These are phyloP conservation scores for Stagonosporopsis tanaceti DNA, from an alignment of 2,329 filamentous ascomycete species.

Conservation along the genomic window DNA sequence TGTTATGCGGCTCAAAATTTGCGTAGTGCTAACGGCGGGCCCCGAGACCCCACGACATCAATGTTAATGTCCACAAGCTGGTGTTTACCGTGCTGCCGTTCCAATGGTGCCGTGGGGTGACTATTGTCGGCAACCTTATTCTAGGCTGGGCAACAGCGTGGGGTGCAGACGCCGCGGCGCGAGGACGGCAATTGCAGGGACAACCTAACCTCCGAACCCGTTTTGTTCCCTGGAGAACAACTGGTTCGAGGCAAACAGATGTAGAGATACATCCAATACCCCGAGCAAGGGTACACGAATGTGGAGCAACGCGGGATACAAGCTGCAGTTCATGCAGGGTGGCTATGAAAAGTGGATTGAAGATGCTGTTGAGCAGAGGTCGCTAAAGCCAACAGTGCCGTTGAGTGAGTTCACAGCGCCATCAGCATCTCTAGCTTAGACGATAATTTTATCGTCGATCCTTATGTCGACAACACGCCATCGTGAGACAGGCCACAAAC, in stretches of 20 bases:
- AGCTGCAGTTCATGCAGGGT: conserved; percentile 15
- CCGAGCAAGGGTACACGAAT: conserved; percentile 8
- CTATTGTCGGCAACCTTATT: conserved; percentile 2
- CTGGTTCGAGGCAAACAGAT: neutral
- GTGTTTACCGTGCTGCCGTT: neutral
- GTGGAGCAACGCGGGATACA: neutral
- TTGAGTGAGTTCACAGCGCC: conserved; percentile 18
- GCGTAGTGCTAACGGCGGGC: conserved; percentile 13
- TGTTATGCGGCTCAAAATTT: conserved; percentile 17
- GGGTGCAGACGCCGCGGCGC: conserved; percentile 15
- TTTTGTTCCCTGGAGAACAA: neutral
- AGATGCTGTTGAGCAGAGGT: conserved; percentile 14
- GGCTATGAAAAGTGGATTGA: conserved; percentile 4
- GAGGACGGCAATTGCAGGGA: conserved; percentile 5
- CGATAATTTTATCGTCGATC: conserved; percentile 6
- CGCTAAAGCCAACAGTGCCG: conserved; percentile 9
- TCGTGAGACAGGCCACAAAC: neutral
- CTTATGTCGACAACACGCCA: conserved; percentile 9
- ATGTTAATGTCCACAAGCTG: conserved; percentile 4
- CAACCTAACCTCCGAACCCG: neutral
- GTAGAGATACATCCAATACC: conserved; percentile 9
- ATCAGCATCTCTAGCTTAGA: conserved; percentile 8
- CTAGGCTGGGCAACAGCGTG: conserved; percentile 5
- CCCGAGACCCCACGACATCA: conserved; percentile 8
- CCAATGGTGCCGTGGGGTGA: conserved; percentile 2